phyloP scores from a whole-genome alignment of 169 alveolate species.

The Plasmodium gaboni region DNA sequence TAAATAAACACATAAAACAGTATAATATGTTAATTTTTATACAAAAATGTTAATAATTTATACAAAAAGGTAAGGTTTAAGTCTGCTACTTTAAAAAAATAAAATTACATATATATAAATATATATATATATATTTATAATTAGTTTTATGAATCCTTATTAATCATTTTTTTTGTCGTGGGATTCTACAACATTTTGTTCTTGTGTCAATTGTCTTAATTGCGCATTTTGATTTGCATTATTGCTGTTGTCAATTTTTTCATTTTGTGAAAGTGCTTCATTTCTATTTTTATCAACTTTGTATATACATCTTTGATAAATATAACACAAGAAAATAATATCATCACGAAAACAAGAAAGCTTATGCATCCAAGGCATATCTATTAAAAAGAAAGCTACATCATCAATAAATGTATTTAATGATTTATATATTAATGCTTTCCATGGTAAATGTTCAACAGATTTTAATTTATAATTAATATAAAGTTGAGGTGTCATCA shows the following conservation, averaged over 20 bases:
- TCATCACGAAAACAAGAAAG: conserved; percentile 99
- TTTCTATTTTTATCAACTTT: conserved; percentile 80
- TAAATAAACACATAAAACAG: no score
- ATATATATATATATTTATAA: neutral
- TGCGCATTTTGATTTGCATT: neutral
- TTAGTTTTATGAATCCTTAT: neutral
- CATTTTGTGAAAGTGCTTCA: neutral
- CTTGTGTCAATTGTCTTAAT: neutral
- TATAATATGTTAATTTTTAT: no score
- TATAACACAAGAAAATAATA: conserved; percentile 95
- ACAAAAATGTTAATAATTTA: no score
- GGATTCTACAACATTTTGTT: neutral
- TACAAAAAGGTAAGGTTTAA: no score
- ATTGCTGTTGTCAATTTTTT: conserved; percentile 12
- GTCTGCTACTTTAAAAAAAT: no score
- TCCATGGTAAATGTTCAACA: conserved; percentile 99
- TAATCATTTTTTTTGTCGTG: conserved; percentile 63
- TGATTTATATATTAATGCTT: conserved; percentile 95
- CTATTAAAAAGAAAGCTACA: conserved; percentile 97
- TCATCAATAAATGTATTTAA: conserved; percentile 98
- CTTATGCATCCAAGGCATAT: conserved; percentile 98
- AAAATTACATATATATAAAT: neutral
- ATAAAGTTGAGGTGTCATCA: conserved; percentile 98
- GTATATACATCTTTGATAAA: conserved; percentile 97
- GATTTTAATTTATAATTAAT: conserved; percentile 98